A percentile compares a stretch with the other conserved stretches of the same genome.
phyloP scores from a whole-genome alignment of 225 moss, liverwort and hornwort genomes.

The Sphagnum contortum region DNA sequence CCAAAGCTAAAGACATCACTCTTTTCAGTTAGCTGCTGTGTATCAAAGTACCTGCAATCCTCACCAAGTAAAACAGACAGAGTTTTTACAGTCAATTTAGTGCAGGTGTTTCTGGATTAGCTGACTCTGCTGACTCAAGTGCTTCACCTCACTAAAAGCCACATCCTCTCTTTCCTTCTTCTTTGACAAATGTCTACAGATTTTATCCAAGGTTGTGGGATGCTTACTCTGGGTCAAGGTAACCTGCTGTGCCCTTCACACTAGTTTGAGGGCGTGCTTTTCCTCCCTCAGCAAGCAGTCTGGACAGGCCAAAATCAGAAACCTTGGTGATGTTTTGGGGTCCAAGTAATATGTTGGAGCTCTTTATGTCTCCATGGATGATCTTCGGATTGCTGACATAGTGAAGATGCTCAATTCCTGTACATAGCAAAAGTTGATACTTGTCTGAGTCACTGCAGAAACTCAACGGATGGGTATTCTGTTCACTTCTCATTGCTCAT shows the following conservation, averaged over 20 bases:
- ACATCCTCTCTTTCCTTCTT: too few relatives aligned
- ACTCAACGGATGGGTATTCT: background rate
- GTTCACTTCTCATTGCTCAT: background rate
- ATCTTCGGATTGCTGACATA: slow-evolving; percentile 16
- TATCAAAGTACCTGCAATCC: slow-evolving; percentile 8
- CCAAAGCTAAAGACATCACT: slow-evolving; percentile 15
- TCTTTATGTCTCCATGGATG: slow-evolving; percentile 26
- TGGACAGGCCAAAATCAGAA: slow-evolving; percentile 24
- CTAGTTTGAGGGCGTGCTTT: slow-evolving; percentile 3
- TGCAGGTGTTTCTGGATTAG: too few relatives aligned
- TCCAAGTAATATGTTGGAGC: slow-evolving; percentile 20
- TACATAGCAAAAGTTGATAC: background rate
- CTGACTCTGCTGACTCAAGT: too few relatives aligned
- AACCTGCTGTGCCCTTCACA: slow-evolving; percentile 14
- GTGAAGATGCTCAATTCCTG: slow-evolving; percentile 26
- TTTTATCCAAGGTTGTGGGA: background rate
- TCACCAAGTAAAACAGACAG: too few relatives aligned
- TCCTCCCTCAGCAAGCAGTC: background rate
- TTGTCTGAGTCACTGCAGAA: background rate
- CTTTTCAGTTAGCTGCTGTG: slow-evolving; percentile 5
- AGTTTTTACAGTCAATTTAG: too few relatives aligned
- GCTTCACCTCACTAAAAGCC: too few relatives aligned
- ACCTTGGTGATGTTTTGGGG: slow-evolving; percentile 14
- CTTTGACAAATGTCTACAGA: background rate
- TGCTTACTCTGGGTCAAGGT: slow-evolving; percentile 24